phyloP scores from a whole-genome alignment of 2,329 filamentous ascomycete genomes.

The Lasiodiplodia hormozganensis region DNA sequence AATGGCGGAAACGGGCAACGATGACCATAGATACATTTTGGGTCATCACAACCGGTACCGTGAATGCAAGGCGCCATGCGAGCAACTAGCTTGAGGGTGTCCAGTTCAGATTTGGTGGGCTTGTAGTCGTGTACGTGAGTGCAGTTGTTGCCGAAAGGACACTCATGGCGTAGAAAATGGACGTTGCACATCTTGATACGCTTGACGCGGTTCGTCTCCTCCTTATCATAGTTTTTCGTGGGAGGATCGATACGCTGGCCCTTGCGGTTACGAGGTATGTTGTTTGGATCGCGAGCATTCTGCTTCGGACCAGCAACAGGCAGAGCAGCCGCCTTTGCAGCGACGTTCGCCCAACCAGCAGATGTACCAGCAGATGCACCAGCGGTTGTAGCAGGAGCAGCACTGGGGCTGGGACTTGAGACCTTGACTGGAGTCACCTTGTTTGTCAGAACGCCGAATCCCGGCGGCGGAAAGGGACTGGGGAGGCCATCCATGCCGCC shows the following conservation, averaged over 20 bases:
- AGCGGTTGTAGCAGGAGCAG: constrained; percentile 9
- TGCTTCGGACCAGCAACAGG: constrained; percentile 22
- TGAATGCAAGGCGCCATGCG: constrained; percentile 69
- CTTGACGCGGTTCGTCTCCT: constrained; percentile 66
- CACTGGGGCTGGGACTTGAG: not conserved
- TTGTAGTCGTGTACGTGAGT: constrained; percentile 63
- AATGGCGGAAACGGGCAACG: constrained; percentile 61
- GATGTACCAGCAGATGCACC: constrained; percentile 3
- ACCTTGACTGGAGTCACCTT: constrained; percentile 4
- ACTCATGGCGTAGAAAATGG: constrained; percentile 65
- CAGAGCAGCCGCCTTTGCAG: constrained; percentile 27
- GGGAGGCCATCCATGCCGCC: constrained; percentile 12
- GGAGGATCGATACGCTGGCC: constrained; percentile 66
- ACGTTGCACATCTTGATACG: constrained; percentile 69
- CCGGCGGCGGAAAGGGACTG: constrained; percentile 21
- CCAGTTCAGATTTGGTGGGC: constrained; percentile 60
- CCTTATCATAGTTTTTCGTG: constrained; percentile 58
- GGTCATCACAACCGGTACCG: constrained; percentile 63
- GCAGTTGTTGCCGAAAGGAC: constrained; percentile 61
- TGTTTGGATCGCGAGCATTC: constrained; percentile 21
- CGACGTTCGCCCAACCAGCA: constrained; percentile 30
- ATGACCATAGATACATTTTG: constrained; percentile 69
- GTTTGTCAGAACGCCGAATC: not conserved
- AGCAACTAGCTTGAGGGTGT: constrained; percentile 64
- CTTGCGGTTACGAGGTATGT: constrained; percentile 62